Evolutionary conservation across 2,329 filamentous ascomycete genomes (phyloP).

Genomic region (Aureobasidium uvarum): DNA sequence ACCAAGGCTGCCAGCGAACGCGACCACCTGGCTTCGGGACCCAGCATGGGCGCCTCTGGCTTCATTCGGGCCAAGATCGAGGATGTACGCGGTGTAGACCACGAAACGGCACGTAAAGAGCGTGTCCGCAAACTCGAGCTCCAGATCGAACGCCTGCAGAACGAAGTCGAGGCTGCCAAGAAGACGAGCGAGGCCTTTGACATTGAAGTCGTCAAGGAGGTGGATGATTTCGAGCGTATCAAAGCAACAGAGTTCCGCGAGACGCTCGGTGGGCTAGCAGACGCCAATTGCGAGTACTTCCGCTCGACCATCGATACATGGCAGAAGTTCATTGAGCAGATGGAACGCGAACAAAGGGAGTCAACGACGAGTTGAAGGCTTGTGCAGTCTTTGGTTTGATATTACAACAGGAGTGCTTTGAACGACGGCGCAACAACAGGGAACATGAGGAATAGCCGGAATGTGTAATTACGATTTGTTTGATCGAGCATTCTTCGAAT

Average conservation of each 20-base stretch:
- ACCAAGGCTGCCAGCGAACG: slow-evolving; percentile 86
- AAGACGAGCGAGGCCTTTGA: slow-evolving; percentile 89
- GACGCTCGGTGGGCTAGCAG: slow-evolving; percentile 77
- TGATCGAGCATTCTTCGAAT: neutral
- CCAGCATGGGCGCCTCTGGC: slow-evolving; percentile 65
- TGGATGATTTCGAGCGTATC: slow-evolving; percentile 92
- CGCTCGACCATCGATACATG: slow-evolving; percentile 74
- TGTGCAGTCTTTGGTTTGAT: neutral
- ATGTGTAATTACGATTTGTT: slow-evolving; percentile 18
- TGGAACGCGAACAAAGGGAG: slow-evolving; percentile 64
- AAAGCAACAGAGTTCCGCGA: slow-evolving; percentile 90
- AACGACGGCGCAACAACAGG: neutral
- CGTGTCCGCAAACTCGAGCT: slow-evolving; percentile 86
- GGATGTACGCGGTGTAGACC: slow-evolving; percentile 93
- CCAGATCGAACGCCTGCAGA: slow-evolving; percentile 85
- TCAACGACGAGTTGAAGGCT: neutral
- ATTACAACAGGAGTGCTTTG: neutral
- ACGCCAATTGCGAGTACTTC: slow-evolving; percentile 86
- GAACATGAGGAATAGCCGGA: neutral
- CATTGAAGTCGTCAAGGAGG: slow-evolving; percentile 91
- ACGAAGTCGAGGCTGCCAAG: slow-evolving; percentile 84
- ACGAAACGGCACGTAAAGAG: slow-evolving; percentile 86
- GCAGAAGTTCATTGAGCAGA: slow-evolving; percentile 86
- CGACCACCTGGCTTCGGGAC: slow-evolving; percentile 68
- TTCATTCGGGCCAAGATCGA: slow-evolving; percentile 95